Percentiles rank a stretch among this genome's conserved stretches.
phyloP scores from a whole-genome alignment of 495 filamentous ascomycete species.

The Xylaria longipes region DNA sequence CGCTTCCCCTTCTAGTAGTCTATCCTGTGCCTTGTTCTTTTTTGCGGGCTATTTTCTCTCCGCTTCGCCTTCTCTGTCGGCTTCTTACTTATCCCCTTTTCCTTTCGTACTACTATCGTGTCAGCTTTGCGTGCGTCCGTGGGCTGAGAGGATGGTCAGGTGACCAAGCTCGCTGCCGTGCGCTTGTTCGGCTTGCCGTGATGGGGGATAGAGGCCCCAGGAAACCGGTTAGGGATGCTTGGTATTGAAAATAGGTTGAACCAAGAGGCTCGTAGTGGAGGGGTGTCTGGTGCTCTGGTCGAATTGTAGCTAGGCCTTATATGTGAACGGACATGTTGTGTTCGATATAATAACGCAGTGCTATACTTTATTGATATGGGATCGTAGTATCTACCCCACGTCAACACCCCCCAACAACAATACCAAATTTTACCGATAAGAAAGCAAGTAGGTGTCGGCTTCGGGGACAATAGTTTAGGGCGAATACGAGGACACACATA shows the following conservation, averaged over 20 bases:
- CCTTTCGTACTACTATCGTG: not conserved
- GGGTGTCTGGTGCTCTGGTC: not conserved
- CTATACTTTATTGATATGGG: not conserved
- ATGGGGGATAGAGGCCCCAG: not conserved
- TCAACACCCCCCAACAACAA: not conserved
- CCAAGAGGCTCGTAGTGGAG: not conserved
- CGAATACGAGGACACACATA: not conserved
- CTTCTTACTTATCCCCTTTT: too few species aligned
- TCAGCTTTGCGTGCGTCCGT: not conserved
- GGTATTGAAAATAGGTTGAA: not conserved
- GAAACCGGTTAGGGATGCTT: not conserved
- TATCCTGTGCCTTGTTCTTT: not conserved
- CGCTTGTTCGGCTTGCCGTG: not conserved
- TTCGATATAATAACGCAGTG: not conserved
- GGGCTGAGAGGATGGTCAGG: not conserved
- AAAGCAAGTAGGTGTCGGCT: not conserved
- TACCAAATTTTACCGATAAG: not conserved
- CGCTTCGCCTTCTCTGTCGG: not conserved
- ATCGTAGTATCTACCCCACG: not conserved
- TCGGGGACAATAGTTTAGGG: not conserved
- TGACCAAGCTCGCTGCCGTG: not conserved
- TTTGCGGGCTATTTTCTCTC: not conserved
- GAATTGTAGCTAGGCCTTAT: not conserved
- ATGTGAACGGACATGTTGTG: not conserved
- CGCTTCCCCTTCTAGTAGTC: not conserved